Base-by-base conservation (phyloP, 192 early-diverging fungal species). In the Coemansia javaensis region DNA sequence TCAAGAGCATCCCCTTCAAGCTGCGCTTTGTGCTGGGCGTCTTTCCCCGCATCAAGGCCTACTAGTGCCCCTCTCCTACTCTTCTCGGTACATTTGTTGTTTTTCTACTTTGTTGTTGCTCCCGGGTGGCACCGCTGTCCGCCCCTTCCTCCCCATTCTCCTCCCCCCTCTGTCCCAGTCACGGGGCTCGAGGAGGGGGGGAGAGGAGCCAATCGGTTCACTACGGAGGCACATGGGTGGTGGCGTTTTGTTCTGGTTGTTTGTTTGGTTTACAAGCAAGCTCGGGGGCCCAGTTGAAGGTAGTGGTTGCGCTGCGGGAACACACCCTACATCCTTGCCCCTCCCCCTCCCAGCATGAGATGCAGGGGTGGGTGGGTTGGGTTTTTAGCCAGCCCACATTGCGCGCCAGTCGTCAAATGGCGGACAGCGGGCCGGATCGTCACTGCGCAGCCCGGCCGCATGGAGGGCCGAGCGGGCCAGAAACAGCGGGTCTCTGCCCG, bases 1-100 rank as follows among this genome's bases (percentile, higher is more conserved):
- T 66, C 30, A 59, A 54, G 32, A 37, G 51, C 30, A 54, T 65
- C 23, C 52, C 58, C 1, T 66, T 70, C 57, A 66, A 66, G 53
- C 32, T 65, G 28, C 38, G 44, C 14, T 62, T 59, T 28, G 39
- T 60, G 16, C 39, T 34, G 11, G 21, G 40, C 21, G 39, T 77
- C 4, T 67, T 77, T 43, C 74, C 74, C 33, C 50, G 55, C 32
- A 64, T 71, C 47, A 35, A 57, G 45, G 22, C 55, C 3, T 10
- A 71, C 5, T 71, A 50, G 43, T 4, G 17, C 17, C 15, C 28
- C 28, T 9, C 24, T 6, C 3, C 24, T 6, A 6, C 24, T 6
- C 24, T 6, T 40, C 3, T 20, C 4, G 14, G 10, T 2, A 13
- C n/a, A 18, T 44, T 21, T 44, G 12, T 22, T 33, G 14, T 36